phyloP scores from a whole-genome alignment of 371 early-diverging fungal species.

The Apophysomyces ossiformis region DNA sequence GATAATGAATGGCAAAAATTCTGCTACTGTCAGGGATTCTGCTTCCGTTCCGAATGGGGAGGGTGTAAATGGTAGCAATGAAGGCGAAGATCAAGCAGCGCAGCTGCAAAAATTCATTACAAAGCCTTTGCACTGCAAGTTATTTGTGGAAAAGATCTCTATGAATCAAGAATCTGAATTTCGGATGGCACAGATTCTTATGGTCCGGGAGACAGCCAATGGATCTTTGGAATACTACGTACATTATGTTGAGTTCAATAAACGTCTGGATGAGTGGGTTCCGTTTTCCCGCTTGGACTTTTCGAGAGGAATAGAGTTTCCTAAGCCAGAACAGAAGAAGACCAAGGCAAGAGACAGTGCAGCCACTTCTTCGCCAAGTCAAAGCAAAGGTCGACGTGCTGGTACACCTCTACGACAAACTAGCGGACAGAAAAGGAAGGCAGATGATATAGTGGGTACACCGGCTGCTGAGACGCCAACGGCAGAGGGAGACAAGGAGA shows the following conservation, averaged over 20 bases:
- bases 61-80: not conserved
- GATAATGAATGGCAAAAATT: not conserved
- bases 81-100: not conserved
- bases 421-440: slow-evolving; percentile 40
- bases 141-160: slow-evolving; percentile 72
- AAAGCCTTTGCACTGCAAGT: slow-evolving; percentile 64
- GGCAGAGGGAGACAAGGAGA: slow-evolving; percentile 26
- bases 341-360: slow-evolving; percentile 51
- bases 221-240: slow-evolving; percentile 88
- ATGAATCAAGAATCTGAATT: slow-evolving; percentile 58
- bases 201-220: slow-evolving; percentile 66
- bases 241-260: slow-evolving; percentile 98
- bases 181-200: slow-evolving; percentile 93
- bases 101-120: slow-evolving; percentile 34
- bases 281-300: slow-evolving; percentile 73
- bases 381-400: slow-evolving; percentile 17
- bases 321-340: slow-evolving; percentile 69
- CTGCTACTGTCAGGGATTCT: not conserved
- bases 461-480: slow-evolving; percentile 16
- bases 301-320: slow-evolving; percentile 74
- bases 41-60: not conserved
- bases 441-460: slow-evolving; percentile 1
- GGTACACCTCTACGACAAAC: slow-evolving; percentile 20
- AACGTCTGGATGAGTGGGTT: slow-evolving; percentile 99
- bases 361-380: slow-evolving; percentile 26